Percentiles rank a stretch among this genome's conserved stretches.
Conservation (phyloP, 1,284 basidiomycete genomes). For the Macrocystidia cucumis region DNA sequence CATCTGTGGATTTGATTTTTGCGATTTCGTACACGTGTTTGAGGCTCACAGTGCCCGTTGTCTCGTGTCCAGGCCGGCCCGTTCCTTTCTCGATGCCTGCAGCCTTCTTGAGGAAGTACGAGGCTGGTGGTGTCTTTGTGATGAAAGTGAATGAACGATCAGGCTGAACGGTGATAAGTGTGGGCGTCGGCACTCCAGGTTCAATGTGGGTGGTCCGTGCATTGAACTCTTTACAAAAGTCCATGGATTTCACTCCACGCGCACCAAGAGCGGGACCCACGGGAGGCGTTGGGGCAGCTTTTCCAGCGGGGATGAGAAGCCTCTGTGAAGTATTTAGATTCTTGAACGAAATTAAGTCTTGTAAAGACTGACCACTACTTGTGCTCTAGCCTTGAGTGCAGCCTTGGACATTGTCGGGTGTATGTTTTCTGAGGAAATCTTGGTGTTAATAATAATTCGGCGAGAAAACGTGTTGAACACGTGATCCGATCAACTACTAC, state of each 20-base stretch:
- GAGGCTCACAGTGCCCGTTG: constrained; percentile 78
- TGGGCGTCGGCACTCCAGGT: constrained; percentile 84
- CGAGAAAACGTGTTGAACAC: constrained; percentile 5
- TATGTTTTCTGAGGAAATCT: too few species aligned
- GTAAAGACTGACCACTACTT: constrained; percentile 49
- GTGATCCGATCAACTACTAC: constrained; percentile 2
- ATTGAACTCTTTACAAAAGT: constrained; percentile 98
- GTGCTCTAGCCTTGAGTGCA: constrained; percentile 42
- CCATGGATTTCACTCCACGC: constrained; percentile 98
- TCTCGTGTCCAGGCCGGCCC: constrained; percentile 70
- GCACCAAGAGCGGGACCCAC: constrained; percentile 97
- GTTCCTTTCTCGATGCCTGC: constrained; percentile 89
- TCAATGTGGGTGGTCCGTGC: constrained; percentile 86
- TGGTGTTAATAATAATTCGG: not conserved
- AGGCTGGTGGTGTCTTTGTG: constrained; percentile 85
- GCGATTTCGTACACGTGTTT: constrained; percentile 99
- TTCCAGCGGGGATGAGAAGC: constrained; percentile 87
- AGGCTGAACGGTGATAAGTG: constrained; percentile 87
- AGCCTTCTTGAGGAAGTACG: constrained; percentile 92
- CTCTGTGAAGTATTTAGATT: constrained; percentile 41
- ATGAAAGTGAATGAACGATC: constrained; percentile 94
- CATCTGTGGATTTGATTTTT: constrained; percentile 91
- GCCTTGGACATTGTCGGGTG: constrained; percentile 61
- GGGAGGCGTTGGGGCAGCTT: constrained; percentile 93
- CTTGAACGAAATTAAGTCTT: constrained; percentile 5